phyloP scores from a whole-genome alignment of 805 yeast species.

The Yamadazyma philogaea region DNA sequence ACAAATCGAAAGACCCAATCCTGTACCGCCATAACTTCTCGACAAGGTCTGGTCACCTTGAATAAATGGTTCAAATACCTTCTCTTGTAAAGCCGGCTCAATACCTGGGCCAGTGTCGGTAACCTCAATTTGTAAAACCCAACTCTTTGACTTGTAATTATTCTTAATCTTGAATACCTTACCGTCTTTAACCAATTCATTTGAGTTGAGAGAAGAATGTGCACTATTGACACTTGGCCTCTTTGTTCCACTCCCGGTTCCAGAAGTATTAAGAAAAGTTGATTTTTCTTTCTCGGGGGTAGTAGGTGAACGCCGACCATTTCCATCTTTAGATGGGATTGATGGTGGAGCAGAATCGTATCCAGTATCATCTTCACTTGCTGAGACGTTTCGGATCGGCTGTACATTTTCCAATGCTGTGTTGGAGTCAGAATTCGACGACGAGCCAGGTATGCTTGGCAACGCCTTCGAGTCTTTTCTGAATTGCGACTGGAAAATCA shows the following conservation, averaged over 20 bases:
- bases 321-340: conserved; percentile 3
- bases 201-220: conserved; percentile 15
- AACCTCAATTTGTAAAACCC: conserved; percentile 71
- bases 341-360: conserved; percentile 5
- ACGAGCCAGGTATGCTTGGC: conserved; percentile 17
- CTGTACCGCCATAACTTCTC: conserved; percentile 93
- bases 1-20: conserved; percentile 86
- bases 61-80: conserved; percentile 92
- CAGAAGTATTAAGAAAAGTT: conserved; percentile 3
- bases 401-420: background rate
- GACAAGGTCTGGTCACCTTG: conserved; percentile 96
- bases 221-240: conserved; percentile 13
- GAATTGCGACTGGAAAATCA: conserved; percentile 37
- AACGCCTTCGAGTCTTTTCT: conserved; percentile 21
- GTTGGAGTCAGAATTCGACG: background rate
- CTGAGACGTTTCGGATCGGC: background rate
- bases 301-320: conserved; percentile 13
- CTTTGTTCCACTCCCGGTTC: conserved; percentile 11
- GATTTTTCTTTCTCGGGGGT: conserved; percentile 10
- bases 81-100: conserved; percentile 71
- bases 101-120: conserved; percentile 95
- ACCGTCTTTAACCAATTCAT: conserved; percentile 35
- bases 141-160: conserved; percentile 38
- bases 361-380: conserved; percentile 2
- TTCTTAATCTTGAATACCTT: conserved; percentile 34